Evolutionary conservation across 1,284 basidiomycete species (phyloP), one percentile per base, ranked within the genome.

Genomic region (Pseudozyma sp.): DNA sequence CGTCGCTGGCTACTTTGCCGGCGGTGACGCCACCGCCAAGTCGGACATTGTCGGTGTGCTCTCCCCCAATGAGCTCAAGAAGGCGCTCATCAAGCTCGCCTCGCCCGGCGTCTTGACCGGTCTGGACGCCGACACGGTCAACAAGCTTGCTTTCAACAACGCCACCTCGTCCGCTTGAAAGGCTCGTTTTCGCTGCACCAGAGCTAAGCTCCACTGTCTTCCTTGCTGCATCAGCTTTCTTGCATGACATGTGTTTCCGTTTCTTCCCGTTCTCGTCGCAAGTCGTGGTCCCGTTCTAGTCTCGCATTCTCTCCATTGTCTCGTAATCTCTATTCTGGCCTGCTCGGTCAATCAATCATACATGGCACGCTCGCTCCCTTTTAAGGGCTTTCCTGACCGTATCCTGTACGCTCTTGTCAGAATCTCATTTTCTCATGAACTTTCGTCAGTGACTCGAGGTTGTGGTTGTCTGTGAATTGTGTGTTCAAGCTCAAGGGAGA

Each of bases 61-160:
- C 19, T 31, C 58, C 0, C 91, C 94, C 24, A 76, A 82, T 24
- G 88, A 91, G 83, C 86, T 96, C 75, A 94, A 92, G 90, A 87
- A 88, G 79, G 91, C 92, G 6, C 80, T 96, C 44, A 57, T 91
- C 60, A 86, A 85, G 17, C 87, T 95, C 14, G 86, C 91, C 24
- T 90, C 88, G 55, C 77, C 81, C n/a, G 89, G 86, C 63, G 68
- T 87, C 37, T 86, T 95, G 24, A 69, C 78, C 1, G 81, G 72
- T 40, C 63, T 84, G 30, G 80, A 83, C 60, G 13, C 52, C 3
- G 81, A 80, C 67, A 84, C 79, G 29, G 60, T 73, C 44, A 83
- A 84, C 70, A 70, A 75, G 69, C 77, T 84, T 39, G 77, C 79
- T 31, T 84, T 78, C 73, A 83, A 84, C 81, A 83, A 84, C 62